Evolutionary conservation across 306 rosid genomes (phyloP).

Genomic region (Sindora glabra): DNA sequence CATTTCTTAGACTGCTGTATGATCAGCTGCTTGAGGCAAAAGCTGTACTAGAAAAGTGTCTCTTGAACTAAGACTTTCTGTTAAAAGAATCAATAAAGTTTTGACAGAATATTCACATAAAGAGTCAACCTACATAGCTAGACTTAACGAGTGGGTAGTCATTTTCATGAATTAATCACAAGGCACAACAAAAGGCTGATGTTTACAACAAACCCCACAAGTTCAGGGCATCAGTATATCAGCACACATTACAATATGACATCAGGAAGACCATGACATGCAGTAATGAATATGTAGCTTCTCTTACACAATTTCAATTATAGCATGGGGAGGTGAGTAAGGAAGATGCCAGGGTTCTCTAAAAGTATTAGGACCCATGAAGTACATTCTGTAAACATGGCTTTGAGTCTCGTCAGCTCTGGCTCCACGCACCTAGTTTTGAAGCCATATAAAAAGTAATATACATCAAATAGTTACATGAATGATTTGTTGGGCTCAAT

Average conservation of each 20-base stretch:
- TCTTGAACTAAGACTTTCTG: too few relatives aligned
- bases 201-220: too few relatives aligned
- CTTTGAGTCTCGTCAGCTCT: slow-evolving; percentile 88
- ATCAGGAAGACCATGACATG: slow-evolving; percentile 8
- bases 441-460: slow-evolving; percentile 1
- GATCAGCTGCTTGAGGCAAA: too few relatives aligned
- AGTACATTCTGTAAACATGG: slow-evolving; percentile 93
- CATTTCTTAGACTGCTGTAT: background rate
- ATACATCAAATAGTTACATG: slow-evolving; percentile 10
- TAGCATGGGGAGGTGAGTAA: slow-evolving; percentile 90
- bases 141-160: background rate
- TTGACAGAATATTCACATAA: too few relatives aligned
- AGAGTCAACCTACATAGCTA: slow-evolving; percentile 3
- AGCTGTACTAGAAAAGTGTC: too few relatives aligned
- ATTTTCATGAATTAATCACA: background rate
- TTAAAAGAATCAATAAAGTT: too few relatives aligned
- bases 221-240: too few relatives aligned
- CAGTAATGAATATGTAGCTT: slow-evolving; percentile 14
- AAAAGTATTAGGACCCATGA: slow-evolving; percentile 94
- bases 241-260: slow-evolving; percentile 5
- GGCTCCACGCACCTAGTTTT: slow-evolving; percentile 77
- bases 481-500: background rate
- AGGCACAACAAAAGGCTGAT: background rate
- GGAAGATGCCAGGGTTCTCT: slow-evolving; percentile 99
- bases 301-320: slow-evolving; percentile 96